Percentiles rank a stretch among this genome's conserved stretches.
These are phyloP conservation scores for Aspergillus bombycis DNA, from an alignment of 2,329 filamentous ascomycete genomes.

Conservation along the genomic window DNA sequence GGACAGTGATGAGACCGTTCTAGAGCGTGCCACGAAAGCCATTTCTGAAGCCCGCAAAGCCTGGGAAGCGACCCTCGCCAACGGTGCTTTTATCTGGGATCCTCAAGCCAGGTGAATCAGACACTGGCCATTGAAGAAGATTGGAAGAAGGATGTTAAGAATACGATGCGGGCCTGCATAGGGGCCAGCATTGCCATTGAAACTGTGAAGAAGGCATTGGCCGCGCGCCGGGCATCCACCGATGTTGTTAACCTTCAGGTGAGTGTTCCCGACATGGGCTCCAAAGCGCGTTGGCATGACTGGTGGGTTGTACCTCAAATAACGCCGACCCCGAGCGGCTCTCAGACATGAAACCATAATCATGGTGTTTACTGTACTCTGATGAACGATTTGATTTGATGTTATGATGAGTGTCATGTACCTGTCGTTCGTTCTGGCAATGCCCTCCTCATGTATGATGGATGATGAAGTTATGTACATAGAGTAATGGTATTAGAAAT, in stretches of 20 bases:
- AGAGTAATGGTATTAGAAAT: constrained; percentile 1
- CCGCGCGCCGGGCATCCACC: constrained; percentile 16
- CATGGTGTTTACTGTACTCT: neutral
- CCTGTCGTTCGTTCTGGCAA: neutral
- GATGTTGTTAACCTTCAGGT: constrained; percentile 34
- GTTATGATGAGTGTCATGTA: neutral
- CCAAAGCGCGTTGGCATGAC: constrained; percentile 48
- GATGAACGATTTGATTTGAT: neutral
- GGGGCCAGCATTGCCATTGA: constrained; percentile 67
- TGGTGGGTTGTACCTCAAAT: constrained; percentile 51
- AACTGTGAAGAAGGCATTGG: constrained; percentile 61
- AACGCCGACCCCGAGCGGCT: constrained; percentile 12
- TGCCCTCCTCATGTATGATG: neutral
- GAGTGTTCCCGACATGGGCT: constrained; percentile 41
- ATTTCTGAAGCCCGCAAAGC: constrained; percentile 46
- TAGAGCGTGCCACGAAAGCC: constrained; percentile 44
- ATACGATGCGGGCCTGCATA: constrained; percentile 70
- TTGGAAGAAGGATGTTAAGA: constrained; percentile 64
- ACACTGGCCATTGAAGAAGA: constrained; percentile 59
- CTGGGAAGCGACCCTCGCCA: constrained; percentile 46
- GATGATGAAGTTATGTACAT: constrained; percentile 15
- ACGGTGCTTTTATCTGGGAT: constrained; percentile 39
- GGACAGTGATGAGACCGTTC: constrained; percentile 44
- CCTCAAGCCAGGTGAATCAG: constrained; percentile 29
- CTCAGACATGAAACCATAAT: constrained; percentile 18